Evolutionary conservation across 495 filamentous ascomycete species (phyloP).

Genomic region (Tetracladium setigerum): DNA sequence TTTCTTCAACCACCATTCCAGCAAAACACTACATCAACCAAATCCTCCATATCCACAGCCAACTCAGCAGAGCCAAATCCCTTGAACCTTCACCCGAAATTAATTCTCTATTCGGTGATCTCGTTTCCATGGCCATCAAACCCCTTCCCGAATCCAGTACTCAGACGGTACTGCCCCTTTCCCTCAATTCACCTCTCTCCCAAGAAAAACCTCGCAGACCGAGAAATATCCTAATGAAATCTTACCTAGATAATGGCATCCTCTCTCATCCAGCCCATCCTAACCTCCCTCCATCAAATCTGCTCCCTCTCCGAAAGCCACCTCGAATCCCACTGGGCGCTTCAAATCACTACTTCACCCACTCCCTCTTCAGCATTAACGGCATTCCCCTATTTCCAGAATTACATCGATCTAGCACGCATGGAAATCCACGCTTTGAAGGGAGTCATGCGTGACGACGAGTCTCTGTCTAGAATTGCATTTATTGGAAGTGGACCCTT

Average conservation of each 20-base stretch:
- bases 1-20: no score
- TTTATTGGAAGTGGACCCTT: constrained; percentile 39
- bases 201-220: no score
- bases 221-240: no score
- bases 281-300: constrained; percentile 23
- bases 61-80: no score
- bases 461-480: constrained; percentile 10
- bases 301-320: constrained; percentile 31
- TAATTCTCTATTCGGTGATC: no score
- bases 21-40: no score
- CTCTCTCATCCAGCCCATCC: constrained; percentile 5
- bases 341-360: neutral
- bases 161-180: no score
- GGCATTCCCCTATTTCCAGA: constrained; percentile 35
- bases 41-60: no score
- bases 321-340: constrained; percentile 24
- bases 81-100: no score
- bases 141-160: no score
- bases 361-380: constrained; percentile 17
- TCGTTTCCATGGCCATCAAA: no score
- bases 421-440: constrained; percentile 32
- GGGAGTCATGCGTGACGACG: constrained; percentile 10
- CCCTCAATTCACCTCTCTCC: no score
- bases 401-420: constrained; percentile 33
- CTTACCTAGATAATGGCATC: constrained; percentile 17